Percentiles rank a stretch among this genome's conserved stretches.
phyloP scores from a whole-genome alignment of 305 asterid genomes.

The Fraxinus baroniana region DNA sequence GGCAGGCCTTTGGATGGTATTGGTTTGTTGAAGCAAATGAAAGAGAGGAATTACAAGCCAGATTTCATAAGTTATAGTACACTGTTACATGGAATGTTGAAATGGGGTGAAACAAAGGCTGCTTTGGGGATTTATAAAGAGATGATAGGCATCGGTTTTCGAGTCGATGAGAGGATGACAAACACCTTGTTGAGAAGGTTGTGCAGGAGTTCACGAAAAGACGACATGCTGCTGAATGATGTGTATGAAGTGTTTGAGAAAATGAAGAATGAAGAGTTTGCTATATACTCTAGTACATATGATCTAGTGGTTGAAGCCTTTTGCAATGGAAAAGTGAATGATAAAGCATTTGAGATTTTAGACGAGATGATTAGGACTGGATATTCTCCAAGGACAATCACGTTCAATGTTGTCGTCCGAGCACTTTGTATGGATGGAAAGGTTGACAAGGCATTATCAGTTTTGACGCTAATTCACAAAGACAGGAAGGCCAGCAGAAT shows the following conservation, averaged over 20 bases:
- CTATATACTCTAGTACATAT: conserved; percentile 36
- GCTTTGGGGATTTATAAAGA: no score
- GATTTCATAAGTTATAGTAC: no score
- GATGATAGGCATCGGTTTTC: no score
- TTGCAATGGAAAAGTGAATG: conserved; percentile 37
- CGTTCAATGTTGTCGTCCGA: conserved; percentile 42
- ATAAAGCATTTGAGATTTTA: conserved; percentile 32
- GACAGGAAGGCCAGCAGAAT: conserved; percentile 33
- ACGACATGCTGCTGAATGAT: conserved; percentile 32
- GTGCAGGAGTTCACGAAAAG: conserved; percentile 38
- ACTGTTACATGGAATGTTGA: no score
- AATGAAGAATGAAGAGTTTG: conserved; percentile 31
- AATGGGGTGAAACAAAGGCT: no score
- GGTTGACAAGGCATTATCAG: conserved; percentile 41
- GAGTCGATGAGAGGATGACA: no score
- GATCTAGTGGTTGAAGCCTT: conserved; percentile 55
- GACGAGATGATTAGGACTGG: conserved; percentile 32
- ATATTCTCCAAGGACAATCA: conserved; percentile 47
- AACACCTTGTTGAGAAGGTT: no score
- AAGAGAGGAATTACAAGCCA: no score
- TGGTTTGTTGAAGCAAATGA: no score
- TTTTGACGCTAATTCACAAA: conserved; percentile 37
- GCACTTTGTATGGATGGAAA: conserved; percentile 43
- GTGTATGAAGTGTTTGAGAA: conserved; percentile 38
- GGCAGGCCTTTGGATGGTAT: no score